Base-by-base conservation (phyloP, 495 filamentous ascomycete genomes). In the Hamigera avellanea region DNA sequence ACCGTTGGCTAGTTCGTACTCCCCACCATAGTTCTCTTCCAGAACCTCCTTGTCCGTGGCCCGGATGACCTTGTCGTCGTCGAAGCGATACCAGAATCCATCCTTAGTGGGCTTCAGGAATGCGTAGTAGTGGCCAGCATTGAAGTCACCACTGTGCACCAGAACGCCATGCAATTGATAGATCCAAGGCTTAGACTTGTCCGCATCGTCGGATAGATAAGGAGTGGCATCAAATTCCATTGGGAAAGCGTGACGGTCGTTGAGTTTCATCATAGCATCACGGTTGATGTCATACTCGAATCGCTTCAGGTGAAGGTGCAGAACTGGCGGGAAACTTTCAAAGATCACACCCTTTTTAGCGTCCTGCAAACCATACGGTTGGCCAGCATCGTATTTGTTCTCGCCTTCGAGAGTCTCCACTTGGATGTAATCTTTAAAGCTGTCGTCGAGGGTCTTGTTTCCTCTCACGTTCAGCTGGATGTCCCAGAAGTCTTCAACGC, bases 91-190 rank as follows among this genome's bases (percentile, higher is more conserved):
- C 70, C 94, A 99, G 57, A 81, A 73, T 16, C 88, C 87, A 41
- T 93, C 84, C 53, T 91, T 88, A 40, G 76, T 75, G 0, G 93
- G 91, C 55, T 93, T 95, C 42, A 99, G 55, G 59, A 94, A 99
- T 1, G 91, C 91, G 54, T 96, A 99, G 60, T 99, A 99, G 57
- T 99, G 91, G n/a, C 91, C 91, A 9, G 93, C 88, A 57, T 96
- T 95, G 26, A 95, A 70, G 49, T 95, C 91, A 33, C 91, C 91
- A 44, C 86, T 95, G 51, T 99, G 91, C 3, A 99, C 91, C 32
- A 99, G 64, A 8, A 99, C 91, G 42, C 91, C 88, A 53, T 96
- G 91, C 13, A 99, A 64, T 50, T 93, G 76, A 56, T 96, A 99
- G 34, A 76, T 64, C 73, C 86, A 95, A 1, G 88, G 69, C 50